Conservation (phyloP, 441 rosid species). For the Erodium texanum region DNA sequence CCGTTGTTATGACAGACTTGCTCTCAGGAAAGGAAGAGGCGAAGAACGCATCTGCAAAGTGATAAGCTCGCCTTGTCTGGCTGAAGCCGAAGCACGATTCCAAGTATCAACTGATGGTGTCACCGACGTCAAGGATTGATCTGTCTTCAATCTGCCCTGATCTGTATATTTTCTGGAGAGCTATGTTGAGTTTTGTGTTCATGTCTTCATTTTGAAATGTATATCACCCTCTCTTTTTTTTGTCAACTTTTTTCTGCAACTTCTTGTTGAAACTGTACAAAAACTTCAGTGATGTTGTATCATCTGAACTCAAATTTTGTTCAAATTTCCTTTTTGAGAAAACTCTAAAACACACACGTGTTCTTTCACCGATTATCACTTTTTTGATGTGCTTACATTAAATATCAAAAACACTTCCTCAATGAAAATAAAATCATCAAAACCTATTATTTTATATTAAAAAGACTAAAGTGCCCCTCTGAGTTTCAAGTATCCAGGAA, state of each 20-base stretch:
- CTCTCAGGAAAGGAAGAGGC: neutral
- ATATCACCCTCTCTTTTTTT: too few relatives aligned
- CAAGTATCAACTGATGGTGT: neutral
- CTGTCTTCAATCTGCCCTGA: neutral
- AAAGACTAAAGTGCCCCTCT: too few relatives aligned
- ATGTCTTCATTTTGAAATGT: neutral
- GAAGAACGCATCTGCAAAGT: neutral
- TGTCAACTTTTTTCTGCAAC: neutral
- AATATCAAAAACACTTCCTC: too few relatives aligned
- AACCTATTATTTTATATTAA: too few relatives aligned
- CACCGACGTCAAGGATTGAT: neutral
- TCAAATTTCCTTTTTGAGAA: too few relatives aligned
- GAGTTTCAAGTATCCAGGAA: too few relatives aligned
- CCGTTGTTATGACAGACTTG: neutral
- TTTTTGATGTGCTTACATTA: too few relatives aligned
- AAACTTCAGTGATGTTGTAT: neutral
- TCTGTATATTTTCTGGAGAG: neutral
- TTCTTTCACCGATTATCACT: too few relatives aligned
- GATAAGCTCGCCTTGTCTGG: neutral
- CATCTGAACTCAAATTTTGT: too few relatives aligned
- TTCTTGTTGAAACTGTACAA: neutral
- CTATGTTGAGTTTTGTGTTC: neutral
- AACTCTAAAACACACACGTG: too few relatives aligned
- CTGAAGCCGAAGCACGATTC: neutral
- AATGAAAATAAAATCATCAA: too few relatives aligned